phyloP scores from a whole-genome alignment of 495 filamentous ascomycete species.

The Schizothecium vesticola region DNA sequence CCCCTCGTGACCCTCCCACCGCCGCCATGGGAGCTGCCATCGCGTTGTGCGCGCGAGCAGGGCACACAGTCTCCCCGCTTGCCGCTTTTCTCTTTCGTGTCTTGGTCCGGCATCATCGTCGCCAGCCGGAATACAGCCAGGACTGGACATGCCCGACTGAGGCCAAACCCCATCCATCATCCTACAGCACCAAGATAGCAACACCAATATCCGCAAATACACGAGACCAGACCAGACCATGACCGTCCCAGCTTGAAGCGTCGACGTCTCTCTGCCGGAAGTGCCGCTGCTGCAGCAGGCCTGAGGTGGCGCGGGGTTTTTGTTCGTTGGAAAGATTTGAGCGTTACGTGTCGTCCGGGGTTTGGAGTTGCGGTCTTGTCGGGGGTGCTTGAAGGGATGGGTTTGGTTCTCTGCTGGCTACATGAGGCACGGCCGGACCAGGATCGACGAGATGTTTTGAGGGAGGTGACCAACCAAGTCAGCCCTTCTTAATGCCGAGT shows the following conservation, averaged over 20 bases:
- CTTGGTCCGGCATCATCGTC: neutral
- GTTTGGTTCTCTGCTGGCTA: neutral
- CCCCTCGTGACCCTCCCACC: neutral
- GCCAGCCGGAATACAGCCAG: neutral
- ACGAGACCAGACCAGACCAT: neutral
- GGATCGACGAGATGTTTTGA: neutral
- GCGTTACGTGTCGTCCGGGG: neutral
- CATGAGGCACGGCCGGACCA: neutral
- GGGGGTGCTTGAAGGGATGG: too few relatives aligned
- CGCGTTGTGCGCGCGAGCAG: neutral
- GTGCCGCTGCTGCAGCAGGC: neutral
- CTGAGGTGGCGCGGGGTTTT: slow-evolving; percentile 6
- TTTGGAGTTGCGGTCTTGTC: neutral
- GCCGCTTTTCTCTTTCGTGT: slow-evolving; percentile 1
- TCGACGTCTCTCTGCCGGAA: slow-evolving; percentile 9
- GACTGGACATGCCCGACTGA: neutral
- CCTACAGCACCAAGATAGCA: neutral
- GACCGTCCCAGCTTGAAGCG: neutral
- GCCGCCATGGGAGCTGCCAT: neutral
- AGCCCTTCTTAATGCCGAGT: slow-evolving; percentile 15
- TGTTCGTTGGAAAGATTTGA: neutral
- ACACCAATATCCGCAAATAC: neutral
- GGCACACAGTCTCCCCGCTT: neutral
- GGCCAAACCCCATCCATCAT: neutral
- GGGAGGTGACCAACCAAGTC: neutral